A percentile compares a stretch with the other conserved stretches of the same genome.
Conservation (phyloP, 768 basidiomycete genomes). For the Suillus occidentalis region DNA sequence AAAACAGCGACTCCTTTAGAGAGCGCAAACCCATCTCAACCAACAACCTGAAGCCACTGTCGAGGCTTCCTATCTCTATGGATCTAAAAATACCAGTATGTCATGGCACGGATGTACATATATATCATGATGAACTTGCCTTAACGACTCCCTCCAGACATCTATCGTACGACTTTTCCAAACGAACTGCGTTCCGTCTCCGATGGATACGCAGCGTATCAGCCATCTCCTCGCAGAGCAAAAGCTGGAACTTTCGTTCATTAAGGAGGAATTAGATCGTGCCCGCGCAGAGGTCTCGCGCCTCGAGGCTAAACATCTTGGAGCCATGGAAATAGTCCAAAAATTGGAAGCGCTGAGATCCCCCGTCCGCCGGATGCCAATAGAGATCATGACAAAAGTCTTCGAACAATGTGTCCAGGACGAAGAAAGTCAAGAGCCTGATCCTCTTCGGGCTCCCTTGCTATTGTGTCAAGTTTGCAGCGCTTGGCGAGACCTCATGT, state of each 20-base stretch:
- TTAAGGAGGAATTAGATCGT: constrained; percentile 19
- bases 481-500: constrained; percentile 31
- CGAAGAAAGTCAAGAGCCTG: constrained; percentile 9
- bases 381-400: constrained; percentile 27
- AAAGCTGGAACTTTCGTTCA: constrained; percentile 13
- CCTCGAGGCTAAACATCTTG: constrained; percentile 20
- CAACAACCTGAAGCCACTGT: background rate
- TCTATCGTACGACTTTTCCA: constrained; percentile 30
- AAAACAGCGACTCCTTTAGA: constrained; percentile 3
- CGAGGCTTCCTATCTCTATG: background rate
- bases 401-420: constrained; percentile 25
- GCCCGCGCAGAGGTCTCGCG: constrained; percentile 21
- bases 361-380: constrained; percentile 33
- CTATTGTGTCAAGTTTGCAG: constrained; percentile 31
- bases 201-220: constrained; percentile 20
- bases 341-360: constrained; percentile 29
- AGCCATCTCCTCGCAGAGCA: constrained; percentile 18
- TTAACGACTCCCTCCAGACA: constrained; percentile 10
- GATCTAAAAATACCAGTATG: constrained; percentile 27
- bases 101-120: constrained; percentile 4
- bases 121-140: background rate
- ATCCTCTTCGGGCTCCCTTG: constrained; percentile 21
- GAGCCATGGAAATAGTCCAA: constrained; percentile 15
- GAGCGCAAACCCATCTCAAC: background rate
- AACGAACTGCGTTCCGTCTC: constrained; percentile 29